Evolutionary conservation across 306 rosid genomes (phyloP).

Genomic region (Castanopsis chinensis): DNA sequence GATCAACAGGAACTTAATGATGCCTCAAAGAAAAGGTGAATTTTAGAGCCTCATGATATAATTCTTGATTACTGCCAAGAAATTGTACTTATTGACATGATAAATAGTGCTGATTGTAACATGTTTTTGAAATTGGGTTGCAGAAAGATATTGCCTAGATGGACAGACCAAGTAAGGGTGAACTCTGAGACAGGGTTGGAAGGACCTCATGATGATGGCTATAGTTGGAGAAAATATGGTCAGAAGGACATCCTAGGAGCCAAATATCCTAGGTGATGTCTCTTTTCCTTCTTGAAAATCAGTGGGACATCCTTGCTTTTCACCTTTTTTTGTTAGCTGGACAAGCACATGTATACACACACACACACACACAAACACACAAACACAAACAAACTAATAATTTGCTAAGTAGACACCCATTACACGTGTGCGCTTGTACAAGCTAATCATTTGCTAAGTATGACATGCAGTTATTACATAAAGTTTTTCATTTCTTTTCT

Average conservation of each 20-base stretch:
- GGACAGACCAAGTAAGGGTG: conserved; percentile 59
- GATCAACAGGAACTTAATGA: conserved; percentile 45
- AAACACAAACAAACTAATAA: too few relatives aligned
- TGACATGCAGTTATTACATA: background rate
- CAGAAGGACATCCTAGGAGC: conserved; percentile 85
- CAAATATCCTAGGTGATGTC: conserved; percentile 66
- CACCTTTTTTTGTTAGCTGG: background rate
- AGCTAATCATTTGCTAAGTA: too few relatives aligned
- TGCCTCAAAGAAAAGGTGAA: conserved; percentile 70
- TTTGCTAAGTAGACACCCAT: too few relatives aligned
- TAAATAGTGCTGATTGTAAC: conserved; percentile 2
- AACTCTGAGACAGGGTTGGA: conserved; percentile 59
- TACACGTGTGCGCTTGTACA: too few relatives aligned
- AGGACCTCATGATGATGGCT: conserved; percentile 69
- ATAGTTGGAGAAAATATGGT: conserved; percentile 88
- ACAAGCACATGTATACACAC: too few relatives aligned
- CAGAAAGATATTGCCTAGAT: conserved; percentile 76
- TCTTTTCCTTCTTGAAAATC: background rate
- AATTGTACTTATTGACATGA: conserved; percentile 7
- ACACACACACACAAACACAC: too few relatives aligned
- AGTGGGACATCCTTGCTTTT: background rate
- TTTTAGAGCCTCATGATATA: background rate
- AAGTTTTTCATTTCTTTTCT: background rate
- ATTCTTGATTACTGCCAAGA: background rate
- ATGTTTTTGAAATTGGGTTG: conserved; percentile 16